These are phyloP conservation scores for Epichloe brachyelytri DNA, from an alignment of 2,329 filamentous ascomycete genomes.

Conservation along the genomic window DNA sequence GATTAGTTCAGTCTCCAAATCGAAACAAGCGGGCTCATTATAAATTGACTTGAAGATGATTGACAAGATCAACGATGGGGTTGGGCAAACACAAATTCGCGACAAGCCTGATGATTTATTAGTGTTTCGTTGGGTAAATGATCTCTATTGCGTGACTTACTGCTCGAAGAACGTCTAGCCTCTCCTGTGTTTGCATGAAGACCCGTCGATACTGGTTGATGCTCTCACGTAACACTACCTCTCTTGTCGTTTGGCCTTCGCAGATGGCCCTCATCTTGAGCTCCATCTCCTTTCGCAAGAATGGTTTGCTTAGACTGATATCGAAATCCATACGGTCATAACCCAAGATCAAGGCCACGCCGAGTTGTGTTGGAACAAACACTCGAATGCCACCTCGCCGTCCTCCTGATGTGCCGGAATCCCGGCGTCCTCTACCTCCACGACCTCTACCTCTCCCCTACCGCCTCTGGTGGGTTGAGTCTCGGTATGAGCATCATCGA, in stretches of 20 bases:
- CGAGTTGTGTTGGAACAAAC: conserved; percentile 85
- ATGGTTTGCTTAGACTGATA: conserved; percentile 87
- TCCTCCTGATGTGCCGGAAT: conserved; percentile 29
- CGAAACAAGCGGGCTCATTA: too few species aligned
- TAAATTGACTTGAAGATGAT: background rate
- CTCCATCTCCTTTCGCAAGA: conserved; percentile 96
- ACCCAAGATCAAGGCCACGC: conserved; percentile 82
- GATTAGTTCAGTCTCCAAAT: background rate
- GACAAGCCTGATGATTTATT: conserved; percentile 19
- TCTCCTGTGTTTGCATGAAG: conserved; percentile 68
- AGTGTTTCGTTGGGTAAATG: background rate
- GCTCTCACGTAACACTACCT: conserved; percentile 67
- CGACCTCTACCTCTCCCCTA: conserved; percentile 35
- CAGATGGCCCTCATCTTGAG: conserved; percentile 94
- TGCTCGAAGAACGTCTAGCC: conserved; percentile 52
- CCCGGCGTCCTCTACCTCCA: conserved; percentile 26
- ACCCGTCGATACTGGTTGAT: conserved; percentile 77
- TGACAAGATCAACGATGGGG: background rate
- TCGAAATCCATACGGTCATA: conserved; percentile 93
- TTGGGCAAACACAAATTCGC: conserved; percentile 23
- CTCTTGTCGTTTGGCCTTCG: conserved; percentile 64
- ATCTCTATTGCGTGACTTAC: conserved; percentile 31
- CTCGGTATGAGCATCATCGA: conserved; percentile 20
- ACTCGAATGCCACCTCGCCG: conserved; percentile 51
- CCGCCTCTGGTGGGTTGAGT: conserved; percentile 24